Base-by-base conservation (phyloP, 2,329 filamentous ascomycete species). In the Hypoxylon sp. region DNA sequence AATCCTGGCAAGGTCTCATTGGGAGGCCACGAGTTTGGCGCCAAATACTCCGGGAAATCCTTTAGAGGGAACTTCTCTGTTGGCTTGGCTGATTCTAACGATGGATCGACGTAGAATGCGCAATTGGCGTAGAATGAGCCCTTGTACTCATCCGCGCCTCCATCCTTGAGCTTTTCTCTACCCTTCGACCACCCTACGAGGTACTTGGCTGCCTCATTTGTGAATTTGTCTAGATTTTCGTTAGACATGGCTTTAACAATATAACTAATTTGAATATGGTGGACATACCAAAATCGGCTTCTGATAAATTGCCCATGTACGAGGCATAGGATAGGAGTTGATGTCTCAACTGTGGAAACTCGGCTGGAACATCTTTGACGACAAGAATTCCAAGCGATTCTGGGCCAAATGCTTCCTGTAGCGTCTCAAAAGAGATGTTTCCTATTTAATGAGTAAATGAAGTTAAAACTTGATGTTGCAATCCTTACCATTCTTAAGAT, bases 321-420 rank as follows among this genome's bases (percentile, higher is more conserved):
- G 91, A 96, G 3, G 91, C 86, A 68, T 94, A 94, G 0, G 90
- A 94, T 5, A 99, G 79, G 2, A 95, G 81, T 52, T 82, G 81
- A 51, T 82, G 82, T 54, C 94, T 83, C 31, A 97, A 75, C n/a
- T 80, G 73, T 9, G 80, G 72, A 64, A 96, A 99, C 42, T 83
- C 77, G 4, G 78, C 57, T 0, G 91, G 90, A 0, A 97, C 82
- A 67, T 91, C 90, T 68, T 89, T 91, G 36, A 99, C 92, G n/a
- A 97, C 77, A 46, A 99, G 87, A 42, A 99, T 96, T 0, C 94
- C 94, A 8, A 97, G 78, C 2, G 91, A 96, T 17, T 89, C 84
- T 1, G 92, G 91, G 0, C 94, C 94, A 68, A 99, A 97, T 0
- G 94, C 94, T 62, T 88, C 73, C 63, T 89, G 82, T 7, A 94